Base-by-base conservation (phyloP, 805 yeast genomes). In the Helenozyma rhizophorensis region DNA sequence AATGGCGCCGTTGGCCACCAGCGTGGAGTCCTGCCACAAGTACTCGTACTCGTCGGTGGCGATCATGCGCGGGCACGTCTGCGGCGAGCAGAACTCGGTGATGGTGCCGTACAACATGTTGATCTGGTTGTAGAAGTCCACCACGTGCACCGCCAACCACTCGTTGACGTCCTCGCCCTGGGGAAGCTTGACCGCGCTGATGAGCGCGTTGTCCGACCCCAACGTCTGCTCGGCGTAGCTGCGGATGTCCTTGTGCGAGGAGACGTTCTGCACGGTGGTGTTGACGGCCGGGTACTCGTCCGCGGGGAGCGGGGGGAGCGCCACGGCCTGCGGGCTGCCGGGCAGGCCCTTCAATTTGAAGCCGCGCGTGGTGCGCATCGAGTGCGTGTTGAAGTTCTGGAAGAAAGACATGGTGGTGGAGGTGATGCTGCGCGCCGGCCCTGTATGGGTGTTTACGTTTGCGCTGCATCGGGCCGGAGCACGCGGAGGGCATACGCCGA, bases 111-210 rank as follows among this genome's bases (percentile, higher is more conserved):
- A 90, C 6, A 90, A 67, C 98, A 90, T 93, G 60, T 90, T 90
- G 45, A 90, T 81, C 56, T 90, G 98, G 56, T 89, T 89, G 63
- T 85, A 90, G 54, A 90, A 93, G 58, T 90, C 97, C 12, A 89
- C 97, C n/a, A 90, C 93, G 56, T 90, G 96, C 9, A 89, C 95
- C 0, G 98, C 97, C 36, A 90, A 62, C 98, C 98, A 90, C 57
- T 90, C 98, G 49, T 83, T 81, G 34, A 79, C 54, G 50, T 86
- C 93, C 59, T 90, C 98, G 40, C 93, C 97, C 47, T 76, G 83
- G 12, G 98, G 98, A 18, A 93, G 67, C 53, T 83, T 83, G 14
- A 90, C 97, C 0, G 97, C 97, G 58, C 87, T 95, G 16, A 84
- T 83, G 43, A 93, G 68, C 2, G 89, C 89, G 21, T 90, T 80